Base-by-base conservation (phyloP, 805 yeast species). In the Kuraishia hungarica region DNA sequence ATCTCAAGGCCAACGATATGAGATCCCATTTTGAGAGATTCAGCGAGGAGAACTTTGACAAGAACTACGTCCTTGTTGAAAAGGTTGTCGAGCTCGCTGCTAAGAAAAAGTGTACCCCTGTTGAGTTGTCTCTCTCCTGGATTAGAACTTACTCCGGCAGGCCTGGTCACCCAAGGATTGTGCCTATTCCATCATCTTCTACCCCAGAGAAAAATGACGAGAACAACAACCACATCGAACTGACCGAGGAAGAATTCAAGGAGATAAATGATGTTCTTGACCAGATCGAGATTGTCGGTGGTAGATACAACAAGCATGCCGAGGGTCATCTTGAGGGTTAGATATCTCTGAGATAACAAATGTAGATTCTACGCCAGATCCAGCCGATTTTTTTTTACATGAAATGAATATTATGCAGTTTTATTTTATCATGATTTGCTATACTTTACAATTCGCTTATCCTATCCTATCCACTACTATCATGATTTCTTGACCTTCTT, bases 121-220 rank as follows among this genome's bases (percentile, higher is more conserved):
- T 92, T 10, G 96, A 90, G 68, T 60, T 87, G 47, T 84, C 91
- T 2, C 67, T 91, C 22, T 84, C 89, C 2, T 89, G 89, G 83
- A 69, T 83, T 55, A 70, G 77, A 54, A 75, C 79, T 53, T 74
- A 66, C 61, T 67, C 72, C 8, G 72, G 43, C 54, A 71, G 72
- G 53, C 47, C 48, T 10, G 54, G 51, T 8, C 76, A 72, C 54
- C 80, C 91, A 24, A 74, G 71, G 56, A 75, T 89, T 50, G 64
- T 91, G 51, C 96, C 97, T 39, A 87, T 91, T 66, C 97, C 97
- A 21, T 85, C 92, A 54, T 84, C 89, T 2, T 78, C 90, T 6
- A 79, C 84, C 46, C 67, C 71, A 2, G 72, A 68, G 11, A 83
- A 89, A 66, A 81, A 86, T 19, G 73, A 75, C 51, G 87, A 82